Evolutionary conservation across 2,329 filamentous ascomycete genomes (phyloP), one percentile per base, ranked within the genome.

Genomic region (Zymoseptoria brevis): DNA sequence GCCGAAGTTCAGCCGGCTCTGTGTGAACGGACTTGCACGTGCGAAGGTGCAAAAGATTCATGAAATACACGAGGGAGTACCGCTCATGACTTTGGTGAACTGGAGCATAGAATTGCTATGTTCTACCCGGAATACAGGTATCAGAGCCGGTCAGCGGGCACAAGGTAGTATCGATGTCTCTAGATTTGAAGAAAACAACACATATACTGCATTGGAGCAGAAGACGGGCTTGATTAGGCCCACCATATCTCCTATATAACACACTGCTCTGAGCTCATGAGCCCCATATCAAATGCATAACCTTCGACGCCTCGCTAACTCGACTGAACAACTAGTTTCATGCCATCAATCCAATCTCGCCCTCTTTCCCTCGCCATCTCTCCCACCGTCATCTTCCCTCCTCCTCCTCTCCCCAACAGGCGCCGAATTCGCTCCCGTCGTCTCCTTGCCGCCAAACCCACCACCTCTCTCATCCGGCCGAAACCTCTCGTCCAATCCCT

Each of bases 381-480:
- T 69, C 6, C 72, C 69, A 2, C 73, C 73, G 24, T 75, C 75
- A 51, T 70, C 70, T 4, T 73, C 69, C 52, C 77, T 71, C 53
- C 75, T 69, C 69, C 80, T 83, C 54, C 85, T 76, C 65, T 87
- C 83, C 0, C 87, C 87, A 21, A 92, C 75, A 1, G 87, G 86
- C 57, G 86, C 81, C 3, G 83, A 83, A 73, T 92, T 92, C 1
- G 87, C 87, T 1, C 87, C 88, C 58, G 83, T 84, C 7, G 73
- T 21, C 72, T 81, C 77, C 8, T 80, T 77, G 11, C 77, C 77
- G 8, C 26, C 26, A 29, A 8, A 8, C 26, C 75, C 70, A 13
- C 75, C 77, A 13, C 75, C 74, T 19, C 56, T 50, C 9, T 80
- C 79, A 68, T 91, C 88, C 2, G 86, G 82, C 67, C 80, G 80